A percentile compares a stretch with the other conserved stretches of the same genome.
These are phyloP conservation scores for Peronospora belbahrii DNA, from an alignment of 352 stramenopile species.

Conservation along the genomic window DNA sequence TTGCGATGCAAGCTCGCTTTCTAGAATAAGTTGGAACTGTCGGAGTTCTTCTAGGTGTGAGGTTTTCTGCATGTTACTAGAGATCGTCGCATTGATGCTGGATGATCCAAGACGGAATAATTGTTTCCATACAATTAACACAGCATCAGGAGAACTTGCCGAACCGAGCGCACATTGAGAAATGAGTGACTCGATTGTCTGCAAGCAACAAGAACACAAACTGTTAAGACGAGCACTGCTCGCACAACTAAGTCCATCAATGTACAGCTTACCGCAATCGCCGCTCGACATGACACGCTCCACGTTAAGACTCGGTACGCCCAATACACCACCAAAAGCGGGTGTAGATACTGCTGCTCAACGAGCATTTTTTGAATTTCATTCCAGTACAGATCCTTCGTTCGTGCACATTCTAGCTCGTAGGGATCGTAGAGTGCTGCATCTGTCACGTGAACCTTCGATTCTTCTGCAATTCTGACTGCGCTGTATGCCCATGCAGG, in stretches of 20 bases:
- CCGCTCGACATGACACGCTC: constrained; percentile 50
- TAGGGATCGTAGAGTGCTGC: constrained; percentile 44
- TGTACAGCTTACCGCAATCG: constrained; percentile 35
- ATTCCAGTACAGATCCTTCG: constrained; percentile 73
- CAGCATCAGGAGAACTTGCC: constrained; percentile 38
- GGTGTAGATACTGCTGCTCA: constrained; percentile 54
- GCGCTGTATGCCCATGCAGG: constrained; percentile 37
- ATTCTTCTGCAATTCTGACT: constrained; percentile 19
- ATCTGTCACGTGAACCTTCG: constrained; percentile 1
- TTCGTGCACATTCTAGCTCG: constrained; percentile 60
- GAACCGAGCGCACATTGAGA: constrained; percentile 49
- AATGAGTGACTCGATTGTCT: constrained; percentile 65
- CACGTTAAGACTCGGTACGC: constrained; percentile 57
- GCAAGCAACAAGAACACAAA: neutral
- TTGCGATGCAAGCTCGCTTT: constrained; percentile 44
- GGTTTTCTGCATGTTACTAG: constrained; percentile 5
- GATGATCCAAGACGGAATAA: constrained; percentile 41
- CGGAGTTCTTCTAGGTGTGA: constrained; percentile 15
- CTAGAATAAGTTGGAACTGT: constrained; percentile 33
- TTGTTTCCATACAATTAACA: constrained; percentile 52
- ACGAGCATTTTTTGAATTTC: constrained; percentile 63
- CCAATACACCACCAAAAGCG: constrained; percentile 59
- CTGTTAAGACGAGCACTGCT: neutral
- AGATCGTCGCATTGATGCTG: neutral
- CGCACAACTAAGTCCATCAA: neutral